Conservation (phyloP, 371 early-diverging fungal species). For the Rhizopus arrhizus region DNA sequence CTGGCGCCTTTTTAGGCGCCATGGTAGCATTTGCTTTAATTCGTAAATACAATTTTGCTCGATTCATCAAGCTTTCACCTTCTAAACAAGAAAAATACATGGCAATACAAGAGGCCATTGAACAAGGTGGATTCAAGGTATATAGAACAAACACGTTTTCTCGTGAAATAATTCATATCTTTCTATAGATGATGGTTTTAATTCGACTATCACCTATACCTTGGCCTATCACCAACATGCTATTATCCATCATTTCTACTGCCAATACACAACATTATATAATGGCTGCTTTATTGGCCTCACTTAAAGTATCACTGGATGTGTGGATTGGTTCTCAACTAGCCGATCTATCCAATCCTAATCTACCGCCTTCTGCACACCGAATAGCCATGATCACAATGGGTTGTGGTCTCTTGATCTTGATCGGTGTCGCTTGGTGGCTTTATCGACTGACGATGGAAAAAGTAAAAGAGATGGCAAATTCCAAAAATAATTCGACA, state of each 20-base stretch:
- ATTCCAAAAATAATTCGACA: neutral
- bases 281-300: conserved; percentile 28
- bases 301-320: conserved; percentile 42
- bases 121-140: conserved; percentile 51
- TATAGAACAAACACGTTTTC: neutral
- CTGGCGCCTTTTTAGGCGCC: conserved; percentile 39
- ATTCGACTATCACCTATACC: conserved; percentile 51
- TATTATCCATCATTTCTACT: conserved; percentile 37
- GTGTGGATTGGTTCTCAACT: conserved; percentile 55
- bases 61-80: conserved; percentile 35
- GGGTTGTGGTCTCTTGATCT: conserved; percentile 25
- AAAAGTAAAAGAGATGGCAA: conserved; percentile 20
- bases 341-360: conserved; percentile 47
- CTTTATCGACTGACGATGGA: conserved; percentile 28
- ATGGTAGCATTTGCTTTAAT: conserved; percentile 29
- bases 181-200: conserved; percentile 39
- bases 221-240: conserved; percentile 44
- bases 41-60: conserved; percentile 35
- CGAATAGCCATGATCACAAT: conserved; percentile 41
- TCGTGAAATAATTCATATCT: too few relatives aligned
- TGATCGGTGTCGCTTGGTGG: conserved; percentile 26
- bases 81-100: conserved; percentile 41
- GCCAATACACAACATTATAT: conserved; percentile 28
- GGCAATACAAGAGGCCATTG: conserved; percentile 51
- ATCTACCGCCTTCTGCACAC: conserved; percentile 45